A percentile compares a stretch with the other conserved stretches of the same genome.
Evolutionary conservation across 306 rosid species (phyloP).

Genomic region (Cicer arietinum): DNA sequence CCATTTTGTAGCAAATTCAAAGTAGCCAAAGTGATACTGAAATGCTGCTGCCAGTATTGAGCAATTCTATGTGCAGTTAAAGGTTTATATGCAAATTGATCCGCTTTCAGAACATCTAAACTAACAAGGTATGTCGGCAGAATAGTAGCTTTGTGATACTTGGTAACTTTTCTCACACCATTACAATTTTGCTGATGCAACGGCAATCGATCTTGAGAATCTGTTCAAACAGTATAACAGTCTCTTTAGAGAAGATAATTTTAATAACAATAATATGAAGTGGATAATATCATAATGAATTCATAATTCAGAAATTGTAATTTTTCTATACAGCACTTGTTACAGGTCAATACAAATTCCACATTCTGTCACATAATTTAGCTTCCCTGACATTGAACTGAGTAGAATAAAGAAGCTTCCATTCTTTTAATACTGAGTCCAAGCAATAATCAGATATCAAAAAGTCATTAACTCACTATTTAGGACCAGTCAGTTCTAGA

Average conservation of each 20-base stretch:
- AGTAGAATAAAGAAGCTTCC: slow-evolving; percentile 13
- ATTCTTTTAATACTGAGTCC: background rate
- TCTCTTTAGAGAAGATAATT: slow-evolving; percentile 33
- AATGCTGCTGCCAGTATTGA: slow-evolving; percentile 76
- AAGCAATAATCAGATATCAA: background rate
- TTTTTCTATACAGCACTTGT: background rate
- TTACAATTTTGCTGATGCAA: slow-evolving; percentile 44
- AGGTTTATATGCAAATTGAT: slow-evolving; percentile 58
- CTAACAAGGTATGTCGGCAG: slow-evolving; percentile 81
- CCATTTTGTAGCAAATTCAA: slow-evolving; percentile 63
- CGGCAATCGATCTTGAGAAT: slow-evolving; percentile 53
- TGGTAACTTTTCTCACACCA: slow-evolving; percentile 54
- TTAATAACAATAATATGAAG: slow-evolving; percentile 20
- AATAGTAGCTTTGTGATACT: slow-evolving; percentile 48
- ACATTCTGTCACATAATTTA: slow-evolving; percentile 31
- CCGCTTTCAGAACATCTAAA: slow-evolving; percentile 71
- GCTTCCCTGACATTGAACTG: slow-evolving; percentile 12
- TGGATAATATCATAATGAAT: slow-evolving; percentile 17
- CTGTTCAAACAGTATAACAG: slow-evolving; percentile 49
- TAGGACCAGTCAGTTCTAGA: slow-evolving; percentile 27
- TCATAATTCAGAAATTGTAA: slow-evolving; percentile 5
- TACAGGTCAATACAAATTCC: background rate
- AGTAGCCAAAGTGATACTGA: slow-evolving; percentile 70
- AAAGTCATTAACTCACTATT: background rate
- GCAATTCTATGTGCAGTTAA: slow-evolving; percentile 56